These are phyloP conservation scores for Dacryopinax primogenitus DNA, from an alignment of 768 basidiomycete genomes.

Conservation along the genomic window DNA sequence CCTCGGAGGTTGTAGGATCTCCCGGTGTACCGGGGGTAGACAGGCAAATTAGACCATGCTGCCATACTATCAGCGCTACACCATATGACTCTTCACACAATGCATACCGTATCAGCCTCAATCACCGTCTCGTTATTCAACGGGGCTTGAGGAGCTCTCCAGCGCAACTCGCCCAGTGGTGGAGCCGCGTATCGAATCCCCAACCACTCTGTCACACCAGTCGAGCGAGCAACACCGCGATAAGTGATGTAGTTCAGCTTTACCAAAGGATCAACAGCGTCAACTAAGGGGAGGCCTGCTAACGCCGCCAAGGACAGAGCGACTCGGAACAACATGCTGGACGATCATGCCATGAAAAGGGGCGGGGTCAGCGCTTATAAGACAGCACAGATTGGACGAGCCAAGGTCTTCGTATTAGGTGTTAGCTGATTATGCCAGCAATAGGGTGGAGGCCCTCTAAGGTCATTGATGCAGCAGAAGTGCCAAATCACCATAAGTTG, in stretches of 20 bases:
- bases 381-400: no score
- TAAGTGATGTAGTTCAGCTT: neutral
- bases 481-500: no score
- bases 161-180: neutral
- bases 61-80: neutral
- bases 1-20: constrained; percentile 11
- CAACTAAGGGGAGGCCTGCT: neutral
- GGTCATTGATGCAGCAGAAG: no score
- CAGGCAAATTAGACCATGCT: neutral
- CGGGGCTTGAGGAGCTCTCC: neutral
- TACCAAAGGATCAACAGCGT: constrained; percentile 2
- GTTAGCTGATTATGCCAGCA: no score
- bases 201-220: neutral
- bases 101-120: neutral
- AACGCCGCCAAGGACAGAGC: neutral
- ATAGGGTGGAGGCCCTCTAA: no score
- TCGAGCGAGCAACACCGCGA: neutral
- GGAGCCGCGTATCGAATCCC: neutral
- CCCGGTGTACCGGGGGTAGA: neutral
- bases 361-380: no score
- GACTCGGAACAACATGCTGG: neutral
- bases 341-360: no score
- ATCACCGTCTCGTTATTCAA: neutral
- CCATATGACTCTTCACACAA: neutral
- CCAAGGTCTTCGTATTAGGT: no score